These are phyloP conservation scores for Penicillium sp. DNA, from an alignment of 2,329 filamentous ascomycete species.

Conservation along the genomic window DNA sequence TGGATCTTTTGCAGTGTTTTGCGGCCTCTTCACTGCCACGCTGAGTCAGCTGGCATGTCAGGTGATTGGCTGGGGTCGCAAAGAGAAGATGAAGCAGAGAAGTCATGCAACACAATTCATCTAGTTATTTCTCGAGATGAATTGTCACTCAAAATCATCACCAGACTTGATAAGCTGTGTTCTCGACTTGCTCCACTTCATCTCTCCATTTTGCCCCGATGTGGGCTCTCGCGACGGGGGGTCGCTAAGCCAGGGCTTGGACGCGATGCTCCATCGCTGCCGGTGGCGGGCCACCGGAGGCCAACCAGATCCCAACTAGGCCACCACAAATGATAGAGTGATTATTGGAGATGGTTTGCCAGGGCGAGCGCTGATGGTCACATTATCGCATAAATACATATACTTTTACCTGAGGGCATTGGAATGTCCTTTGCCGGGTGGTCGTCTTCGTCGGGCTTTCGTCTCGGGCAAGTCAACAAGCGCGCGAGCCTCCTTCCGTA, in stretches of 20 bases:
- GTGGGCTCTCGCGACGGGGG: background rate
- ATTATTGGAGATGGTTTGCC: background rate
- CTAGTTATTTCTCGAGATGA: background rate
- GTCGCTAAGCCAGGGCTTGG: conserved; percentile 20
- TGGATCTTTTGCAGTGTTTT: too few relatives aligned
- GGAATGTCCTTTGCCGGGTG: background rate
- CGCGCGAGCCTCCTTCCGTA: background rate
- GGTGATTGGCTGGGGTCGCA: conserved; percentile 7
- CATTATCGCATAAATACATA: too few relatives aligned
- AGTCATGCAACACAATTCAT: background rate
- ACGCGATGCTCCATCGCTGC: conserved; percentile 14
- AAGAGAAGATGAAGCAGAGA: background rate
- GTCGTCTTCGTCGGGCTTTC: background rate
- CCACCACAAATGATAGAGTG: background rate
- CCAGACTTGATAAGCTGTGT: background rate
- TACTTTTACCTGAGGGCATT: background rate
- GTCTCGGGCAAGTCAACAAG: conserved; percentile 3
- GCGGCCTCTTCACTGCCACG: background rate
- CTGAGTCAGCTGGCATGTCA: conserved; percentile 15
- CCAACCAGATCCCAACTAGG: background rate
- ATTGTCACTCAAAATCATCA: background rate
- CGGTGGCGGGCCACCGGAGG: conserved; percentile 16
- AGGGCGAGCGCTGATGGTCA: too few relatives aligned
- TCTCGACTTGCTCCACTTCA: background rate
- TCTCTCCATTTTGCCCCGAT: background rate